Conservation (phyloP, 2,329 filamentous ascomycete species). For the Epichloe uncinata region DNA sequence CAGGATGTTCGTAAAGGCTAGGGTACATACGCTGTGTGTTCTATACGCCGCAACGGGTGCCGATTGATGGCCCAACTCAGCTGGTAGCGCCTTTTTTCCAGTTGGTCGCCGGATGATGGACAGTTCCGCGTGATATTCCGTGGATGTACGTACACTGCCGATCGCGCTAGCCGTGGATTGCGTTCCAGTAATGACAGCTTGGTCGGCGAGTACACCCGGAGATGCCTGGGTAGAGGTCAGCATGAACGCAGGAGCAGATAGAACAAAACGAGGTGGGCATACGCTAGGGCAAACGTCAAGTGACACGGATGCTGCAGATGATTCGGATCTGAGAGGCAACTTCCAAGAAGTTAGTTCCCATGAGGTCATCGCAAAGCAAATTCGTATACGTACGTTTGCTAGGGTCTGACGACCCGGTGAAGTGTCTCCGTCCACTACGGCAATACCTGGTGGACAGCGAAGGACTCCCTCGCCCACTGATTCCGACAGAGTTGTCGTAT, state of each 20-base stretch:
- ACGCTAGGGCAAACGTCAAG: constrained; percentile 8
- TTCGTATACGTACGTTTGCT: constrained; percentile 8
- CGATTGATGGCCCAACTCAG: not conserved
- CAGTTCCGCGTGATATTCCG: too few relatives aligned
- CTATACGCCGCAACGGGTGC: not conserved
- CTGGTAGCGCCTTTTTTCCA: constrained; percentile 7
- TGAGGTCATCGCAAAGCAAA: not conserved
- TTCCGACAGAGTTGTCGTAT: not conserved
- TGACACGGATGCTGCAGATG: constrained; percentile 5
- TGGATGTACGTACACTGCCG: not conserved
- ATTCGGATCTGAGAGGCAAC: constrained; percentile 7
- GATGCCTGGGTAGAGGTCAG: not conserved
- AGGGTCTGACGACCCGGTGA: not conserved
- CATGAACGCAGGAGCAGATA: not conserved
- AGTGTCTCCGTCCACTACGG: not conserved
- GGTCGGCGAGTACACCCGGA: not conserved
- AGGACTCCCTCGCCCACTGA: not conserved
- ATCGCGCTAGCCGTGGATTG: too few relatives aligned
- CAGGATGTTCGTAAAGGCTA: not conserved
- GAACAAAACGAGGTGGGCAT: constrained; percentile 1
- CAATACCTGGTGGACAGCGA: not conserved
- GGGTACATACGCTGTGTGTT: not conserved
- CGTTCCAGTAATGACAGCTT: not conserved
- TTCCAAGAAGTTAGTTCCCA: constrained; percentile 11
- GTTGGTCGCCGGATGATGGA: constrained; percentile 2